Percentiles rank a stretch among this genome's conserved stretches.
phyloP scores from a whole-genome alignment of 495 filamentous ascomycete genomes.

The Podospora fimiseda region DNA sequence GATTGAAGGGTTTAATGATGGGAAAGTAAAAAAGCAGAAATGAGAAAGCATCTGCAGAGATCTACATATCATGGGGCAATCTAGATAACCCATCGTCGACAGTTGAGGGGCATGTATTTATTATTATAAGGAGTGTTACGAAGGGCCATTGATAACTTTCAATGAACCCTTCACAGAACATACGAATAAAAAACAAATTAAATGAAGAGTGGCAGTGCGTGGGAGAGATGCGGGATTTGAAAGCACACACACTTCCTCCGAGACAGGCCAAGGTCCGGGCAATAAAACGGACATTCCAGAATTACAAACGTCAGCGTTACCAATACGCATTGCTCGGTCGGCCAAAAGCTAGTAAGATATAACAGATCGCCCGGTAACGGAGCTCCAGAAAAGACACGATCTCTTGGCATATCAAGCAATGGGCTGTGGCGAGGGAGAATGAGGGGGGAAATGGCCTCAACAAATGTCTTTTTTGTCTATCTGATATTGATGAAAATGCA shows the following conservation, averaged over 20 bases:
- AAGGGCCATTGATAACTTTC: no score
- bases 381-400: background rate
- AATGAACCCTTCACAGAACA: no score
- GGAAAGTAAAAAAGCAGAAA: no score
- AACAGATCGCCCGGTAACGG: slow-evolving; percentile 12
- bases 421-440: background rate
- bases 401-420: background rate
- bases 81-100: no score
- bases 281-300: slow-evolving; percentile 3
- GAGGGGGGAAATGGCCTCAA: background rate
- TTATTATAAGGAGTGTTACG: no score
- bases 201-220: no score
- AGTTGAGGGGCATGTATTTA: no score
- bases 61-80: no score
- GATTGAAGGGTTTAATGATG: no score
- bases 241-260: background rate
- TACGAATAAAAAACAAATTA: no score
- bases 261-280: slow-evolving; percentile 8
- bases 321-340: background rate
- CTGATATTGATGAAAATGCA: background rate
- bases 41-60: no score
- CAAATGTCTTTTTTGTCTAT: background rate
- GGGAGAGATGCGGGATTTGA: slow-evolving; percentile 13
- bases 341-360: slow-evolving; percentile 1
- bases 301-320: slow-evolving; percentile 7